phyloP scores from a whole-genome alignment of 179 eudicot species.

The Silene coronaria region DNA sequence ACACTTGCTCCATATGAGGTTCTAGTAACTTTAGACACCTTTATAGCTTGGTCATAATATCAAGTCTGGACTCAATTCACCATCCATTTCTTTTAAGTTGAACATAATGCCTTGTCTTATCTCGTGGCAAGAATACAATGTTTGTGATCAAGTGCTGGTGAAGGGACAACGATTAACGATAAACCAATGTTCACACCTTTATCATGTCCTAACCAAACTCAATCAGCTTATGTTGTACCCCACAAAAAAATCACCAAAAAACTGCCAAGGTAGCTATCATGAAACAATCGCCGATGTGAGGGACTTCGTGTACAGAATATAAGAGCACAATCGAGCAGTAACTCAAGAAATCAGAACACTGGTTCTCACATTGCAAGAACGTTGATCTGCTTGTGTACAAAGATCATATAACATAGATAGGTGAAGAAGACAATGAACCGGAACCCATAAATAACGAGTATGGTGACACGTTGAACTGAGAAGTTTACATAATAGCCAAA shows the following conservation, averaged over 20 bases:
- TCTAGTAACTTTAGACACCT: not conserved
- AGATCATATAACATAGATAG: no score
- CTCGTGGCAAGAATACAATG: no score
- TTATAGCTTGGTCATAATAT: not conserved
- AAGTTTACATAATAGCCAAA: no score
- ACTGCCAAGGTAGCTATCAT: not conserved
- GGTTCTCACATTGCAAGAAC: not conserved
- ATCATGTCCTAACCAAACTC: constrained; percentile 52
- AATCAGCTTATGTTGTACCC: not conserved
- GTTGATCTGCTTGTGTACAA: no score
- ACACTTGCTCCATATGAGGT: not conserved
- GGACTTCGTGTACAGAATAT: not conserved
- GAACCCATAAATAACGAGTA: no score
- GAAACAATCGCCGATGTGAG: not conserved
- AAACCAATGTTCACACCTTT: not conserved
- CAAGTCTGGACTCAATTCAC: no score
- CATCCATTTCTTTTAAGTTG: no score
- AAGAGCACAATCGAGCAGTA: not conserved
- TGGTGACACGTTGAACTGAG: no score
- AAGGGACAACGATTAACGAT: not conserved
- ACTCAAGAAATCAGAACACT: not conserved
- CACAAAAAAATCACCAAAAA: not conserved
- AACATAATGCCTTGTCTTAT: not conserved
- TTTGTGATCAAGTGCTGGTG: no score
- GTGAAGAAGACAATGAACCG: no score